These are phyloP conservation scores for Tetradesmus lagerheimii DNA, from an alignment of 139 green algal species.

Conservation along the genomic window DNA sequence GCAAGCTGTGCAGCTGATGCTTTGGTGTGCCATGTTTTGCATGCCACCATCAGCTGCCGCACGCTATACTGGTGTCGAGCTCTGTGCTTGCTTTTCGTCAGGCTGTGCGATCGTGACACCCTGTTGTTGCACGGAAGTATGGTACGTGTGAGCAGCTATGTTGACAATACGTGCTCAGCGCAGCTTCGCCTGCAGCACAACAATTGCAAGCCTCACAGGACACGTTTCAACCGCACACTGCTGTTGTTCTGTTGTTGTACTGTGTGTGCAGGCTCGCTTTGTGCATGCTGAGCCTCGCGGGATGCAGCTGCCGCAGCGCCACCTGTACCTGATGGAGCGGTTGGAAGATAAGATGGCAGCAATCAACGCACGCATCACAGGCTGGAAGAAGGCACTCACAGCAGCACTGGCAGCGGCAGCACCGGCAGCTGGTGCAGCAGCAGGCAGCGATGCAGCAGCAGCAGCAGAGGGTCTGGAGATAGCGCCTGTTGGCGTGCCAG, in stretches of 20 bases:
- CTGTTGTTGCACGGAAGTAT: too few relatives aligned
- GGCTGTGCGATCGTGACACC: neutral
- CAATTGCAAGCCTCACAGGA: too few relatives aligned
- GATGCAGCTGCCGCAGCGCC: slow-evolving; percentile 30
- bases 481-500: slow-evolving; percentile 53
- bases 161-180: neutral
- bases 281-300: slow-evolving; percentile 36
- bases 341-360: slow-evolving; percentile 72
- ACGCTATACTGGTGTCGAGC: too few relatives aligned
- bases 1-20: neutral
- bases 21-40: neutral
- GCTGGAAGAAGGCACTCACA: slow-evolving; percentile 50
- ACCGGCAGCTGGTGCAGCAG: neutral
- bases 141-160: too few relatives aligned
- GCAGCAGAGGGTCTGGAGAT: slow-evolving; percentile 1
- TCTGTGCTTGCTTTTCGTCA: neutral
- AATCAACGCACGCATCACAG: slow-evolving; percentile 63
- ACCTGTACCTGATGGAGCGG: slow-evolving; percentile 65
- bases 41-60: too few relatives aligned
- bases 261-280: slow-evolving; percentile 18
- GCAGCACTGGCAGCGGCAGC: slow-evolving; percentile 23
- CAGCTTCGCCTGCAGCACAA: neutral
- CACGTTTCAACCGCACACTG: too few relatives aligned
- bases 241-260: neutral
- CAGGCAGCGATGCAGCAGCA: neutral